A percentile compares a stretch with the other conserved stretches of the same genome.
Conservation (phyloP, 805 yeast species). For the Kuraishia capsulata region DNA sequence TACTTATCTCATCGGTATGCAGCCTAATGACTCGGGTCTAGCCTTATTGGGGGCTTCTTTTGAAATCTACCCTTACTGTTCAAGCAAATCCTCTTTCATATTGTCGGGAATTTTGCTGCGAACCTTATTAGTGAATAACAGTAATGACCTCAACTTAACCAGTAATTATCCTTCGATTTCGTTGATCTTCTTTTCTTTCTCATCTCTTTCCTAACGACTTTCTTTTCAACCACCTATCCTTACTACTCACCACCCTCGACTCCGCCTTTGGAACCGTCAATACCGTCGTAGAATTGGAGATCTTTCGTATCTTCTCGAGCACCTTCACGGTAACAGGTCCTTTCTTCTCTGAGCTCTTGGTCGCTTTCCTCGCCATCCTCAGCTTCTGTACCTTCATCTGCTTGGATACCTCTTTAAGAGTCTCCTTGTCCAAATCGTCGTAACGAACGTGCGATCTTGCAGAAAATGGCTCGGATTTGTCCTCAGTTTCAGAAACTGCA, state of each 20-base stretch:
- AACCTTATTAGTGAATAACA: no score
- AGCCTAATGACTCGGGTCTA: no score
- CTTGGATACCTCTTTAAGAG: constrained; percentile 9
- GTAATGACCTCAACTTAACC: no score
- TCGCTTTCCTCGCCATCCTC: constrained; percentile 22
- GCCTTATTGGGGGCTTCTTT: no score
- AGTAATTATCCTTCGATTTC: no score
- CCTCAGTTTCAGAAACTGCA: not conserved
- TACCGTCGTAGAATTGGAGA: constrained; percentile 3
- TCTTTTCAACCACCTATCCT: constrained; percentile 9
- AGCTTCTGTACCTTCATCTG: constrained; percentile 14
- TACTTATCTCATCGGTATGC: no score
- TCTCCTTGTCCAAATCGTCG: constrained; percentile 6
- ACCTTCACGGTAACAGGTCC: constrained; percentile 34
- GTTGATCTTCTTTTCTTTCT: no score
- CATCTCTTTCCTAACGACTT: constrained; percentile 7
- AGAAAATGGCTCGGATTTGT: not conserved
- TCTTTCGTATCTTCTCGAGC: constrained; percentile 11
- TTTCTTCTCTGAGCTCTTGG: constrained; percentile 18
- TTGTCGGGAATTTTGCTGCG: no score
- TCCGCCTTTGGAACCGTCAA: constrained; percentile 14
- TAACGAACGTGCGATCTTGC: constrained; percentile 1
- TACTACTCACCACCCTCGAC: constrained; percentile 6
- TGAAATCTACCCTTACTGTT: no score
- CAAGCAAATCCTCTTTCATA: no score